Evolutionary conservation across 176 grass and related monocot genomes (phyloP).

Genomic region (Leersia perrieri): DNA sequence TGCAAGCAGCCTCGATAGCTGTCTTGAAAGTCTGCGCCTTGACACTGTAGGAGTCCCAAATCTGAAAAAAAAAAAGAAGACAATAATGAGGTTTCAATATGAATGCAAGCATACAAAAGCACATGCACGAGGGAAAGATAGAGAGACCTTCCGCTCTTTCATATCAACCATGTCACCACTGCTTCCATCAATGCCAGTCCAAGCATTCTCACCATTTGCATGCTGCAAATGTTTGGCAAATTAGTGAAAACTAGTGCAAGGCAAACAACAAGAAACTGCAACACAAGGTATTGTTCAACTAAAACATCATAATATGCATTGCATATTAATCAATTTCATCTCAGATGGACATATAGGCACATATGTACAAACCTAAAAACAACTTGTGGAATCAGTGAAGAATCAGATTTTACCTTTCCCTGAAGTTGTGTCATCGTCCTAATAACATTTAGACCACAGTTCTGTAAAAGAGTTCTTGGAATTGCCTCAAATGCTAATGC

Average conservation of each 20-base stretch:
- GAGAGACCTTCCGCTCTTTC: conserved; percentile 68
- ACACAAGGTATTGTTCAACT: neutral
- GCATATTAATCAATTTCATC: neutral
- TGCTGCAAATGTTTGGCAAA: conserved; percentile 44
- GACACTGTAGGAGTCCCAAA: conserved; percentile 81
- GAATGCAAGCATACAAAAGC: neutral
- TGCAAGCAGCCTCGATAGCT: conserved; percentile 88
- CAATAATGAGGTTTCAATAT: neutral
- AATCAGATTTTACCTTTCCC: conserved; percentile 66
- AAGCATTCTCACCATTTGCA: conserved; percentile 86
- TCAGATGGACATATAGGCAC: too few species aligned
- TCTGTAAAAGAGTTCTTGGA: conserved; percentile 89
- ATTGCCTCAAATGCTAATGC: conserved; percentile 96
- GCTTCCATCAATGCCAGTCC: conserved; percentile 72
- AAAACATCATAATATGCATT: neutral
- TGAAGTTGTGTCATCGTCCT: conserved; percentile 93
- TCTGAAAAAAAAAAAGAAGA: conserved; percentile 32
- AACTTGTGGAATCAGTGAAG: neutral
- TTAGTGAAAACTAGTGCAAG: neutral
- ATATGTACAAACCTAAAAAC: neutral
- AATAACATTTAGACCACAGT: conserved; percentile 94
- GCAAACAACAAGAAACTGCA: neutral
- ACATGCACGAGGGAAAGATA: neutral
- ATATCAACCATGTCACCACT: conserved; percentile 24
- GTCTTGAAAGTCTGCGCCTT: conserved; percentile 95